phyloP scores from a whole-genome alignment of 805 yeast genomes.

The Isabelozyma gotoi region DNA sequence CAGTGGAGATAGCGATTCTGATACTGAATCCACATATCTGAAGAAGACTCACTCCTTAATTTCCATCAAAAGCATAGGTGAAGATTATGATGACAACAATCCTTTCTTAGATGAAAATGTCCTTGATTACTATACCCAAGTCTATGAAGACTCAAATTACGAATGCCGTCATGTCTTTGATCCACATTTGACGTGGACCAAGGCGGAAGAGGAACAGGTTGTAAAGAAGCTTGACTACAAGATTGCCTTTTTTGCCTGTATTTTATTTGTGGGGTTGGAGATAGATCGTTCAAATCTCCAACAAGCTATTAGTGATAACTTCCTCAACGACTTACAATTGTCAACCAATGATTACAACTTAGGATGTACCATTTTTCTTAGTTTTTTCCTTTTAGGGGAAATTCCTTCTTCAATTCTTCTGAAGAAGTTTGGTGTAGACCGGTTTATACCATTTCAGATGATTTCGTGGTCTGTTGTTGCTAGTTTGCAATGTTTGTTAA shows the following conservation, averaged over 20 bases:
- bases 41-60: neutral
- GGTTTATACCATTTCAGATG: constrained; percentile 51
- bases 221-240: constrained; percentile 2
- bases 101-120: constrained; percentile 25
- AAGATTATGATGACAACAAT: constrained; percentile 14
- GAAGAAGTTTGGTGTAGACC: constrained; percentile 59
- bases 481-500: constrained; percentile 17
- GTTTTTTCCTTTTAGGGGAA: constrained; percentile 42
- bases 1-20: neutral
- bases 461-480: constrained; percentile 21
- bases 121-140: constrained; percentile 26
- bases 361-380: constrained; percentile 40
- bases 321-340: constrained; percentile 31
- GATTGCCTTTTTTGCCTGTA: constrained; percentile 1
- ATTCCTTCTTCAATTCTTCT: constrained; percentile 62
- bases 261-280: constrained; percentile 50
- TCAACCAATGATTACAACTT: constrained; percentile 39
- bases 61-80: constrained; percentile 4
- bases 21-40: neutral
- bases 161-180: constrained; percentile 25
- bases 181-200: constrained; percentile 5
- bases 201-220: constrained; percentile 4
- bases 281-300: constrained; percentile 23
- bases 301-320: constrained; percentile 22
- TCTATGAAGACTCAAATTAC: constrained; percentile 30